Percentiles rank a stretch among this genome's conserved stretches.
Conservation (phyloP, 805 yeast species). For the Sugiyamaella mastotermitis region DNA sequence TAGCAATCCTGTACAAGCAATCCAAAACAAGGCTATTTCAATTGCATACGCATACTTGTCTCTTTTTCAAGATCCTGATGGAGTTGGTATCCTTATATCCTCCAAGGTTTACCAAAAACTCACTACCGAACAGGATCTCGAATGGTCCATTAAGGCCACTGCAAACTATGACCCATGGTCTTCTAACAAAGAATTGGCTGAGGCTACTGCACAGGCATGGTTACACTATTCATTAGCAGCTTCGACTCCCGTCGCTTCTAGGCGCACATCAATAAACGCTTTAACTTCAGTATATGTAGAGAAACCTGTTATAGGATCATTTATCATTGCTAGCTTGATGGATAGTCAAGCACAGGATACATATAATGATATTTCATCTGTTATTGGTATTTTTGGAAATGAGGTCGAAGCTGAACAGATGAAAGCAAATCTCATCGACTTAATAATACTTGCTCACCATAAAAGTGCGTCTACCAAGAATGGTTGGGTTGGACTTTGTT, state of each 20-base stretch:
- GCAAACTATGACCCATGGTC: too few relatives aligned
- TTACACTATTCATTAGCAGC: too few relatives aligned
- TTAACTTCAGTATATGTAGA: too few relatives aligned
- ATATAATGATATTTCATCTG: neutral
- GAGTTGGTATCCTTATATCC: neutral
- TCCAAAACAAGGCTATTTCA: conserved; percentile 45
- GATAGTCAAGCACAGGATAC: too few relatives aligned
- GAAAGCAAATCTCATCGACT: conserved; percentile 14
- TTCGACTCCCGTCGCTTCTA: too few relatives aligned
- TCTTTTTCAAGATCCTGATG: conserved; percentile 3
- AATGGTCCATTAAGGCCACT: conserved; percentile 10
- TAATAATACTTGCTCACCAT: conserved; percentile 42
- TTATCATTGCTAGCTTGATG: too few relatives aligned
- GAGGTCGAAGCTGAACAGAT: conserved; percentile 9
- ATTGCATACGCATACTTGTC: conserved; percentile 36
- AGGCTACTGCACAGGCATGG: too few relatives aligned
- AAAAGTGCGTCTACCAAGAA: conserved; percentile 34
- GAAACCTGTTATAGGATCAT: too few relatives aligned
- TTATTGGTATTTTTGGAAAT: conserved; percentile 4
- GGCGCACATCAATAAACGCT: too few relatives aligned
- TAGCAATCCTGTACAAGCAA: conserved; percentile 47
- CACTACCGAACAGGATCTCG: conserved; percentile 11
- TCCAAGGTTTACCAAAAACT: conserved; percentile 14
- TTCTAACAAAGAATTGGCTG: too few relatives aligned
- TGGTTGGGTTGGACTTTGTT: conserved; percentile 76